Evolutionary conservation across 1,284 basidiomycete genomes (phyloP), one percentile per base, ranked within the genome.

Genomic region (Microbotryomycetes sp.): DNA sequence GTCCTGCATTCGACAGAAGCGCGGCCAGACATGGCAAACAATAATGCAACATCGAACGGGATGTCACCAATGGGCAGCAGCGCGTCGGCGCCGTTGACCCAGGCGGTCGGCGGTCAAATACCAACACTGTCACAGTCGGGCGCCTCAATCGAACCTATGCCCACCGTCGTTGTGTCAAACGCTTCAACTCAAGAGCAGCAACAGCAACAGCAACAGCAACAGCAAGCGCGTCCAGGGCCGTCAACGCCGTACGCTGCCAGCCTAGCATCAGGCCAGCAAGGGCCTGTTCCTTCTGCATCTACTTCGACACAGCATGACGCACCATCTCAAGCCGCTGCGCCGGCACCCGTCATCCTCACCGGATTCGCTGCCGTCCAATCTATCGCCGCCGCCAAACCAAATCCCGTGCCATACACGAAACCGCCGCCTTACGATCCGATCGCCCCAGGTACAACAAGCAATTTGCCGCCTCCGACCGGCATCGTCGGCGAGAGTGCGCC

Each of bases 401-500:
- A 65, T 24, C 52, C 65, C 0, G 50, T 55, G 23, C 60, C 62
- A 3, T 67, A 64, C 60, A 54, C 53, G 3, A 52, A 49, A 5
- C 63, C 66, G n/a, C 50, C 60, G 1, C 48, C 61, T 2, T 65
- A 67, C 45, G 21, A 41, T 11, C 35, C 35, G 18, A 41, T 41
- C 11, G 11, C 35, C 9, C 35, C 35, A 11, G 9, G 11, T 11
- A 41, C 35, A 41, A 41, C 35, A 41, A 18, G 11, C 9, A 18
- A 9, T 41, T 41, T 28, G 5, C 54, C 54, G 2, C n/a, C n/a
- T 18, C 5, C 54, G 3, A 55, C 24, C 15, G 54, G 54, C 18
- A 27, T 27, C 18, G 54, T 55, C 9, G 41, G 54, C 9, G 41
- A 46, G 18, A 11, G 11, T 46, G 41, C 16, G 26, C 45, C 35